phyloP scores from a whole-genome alignment of 1,284 basidiomycete genomes.

The Malassezia dermatis region DNA sequence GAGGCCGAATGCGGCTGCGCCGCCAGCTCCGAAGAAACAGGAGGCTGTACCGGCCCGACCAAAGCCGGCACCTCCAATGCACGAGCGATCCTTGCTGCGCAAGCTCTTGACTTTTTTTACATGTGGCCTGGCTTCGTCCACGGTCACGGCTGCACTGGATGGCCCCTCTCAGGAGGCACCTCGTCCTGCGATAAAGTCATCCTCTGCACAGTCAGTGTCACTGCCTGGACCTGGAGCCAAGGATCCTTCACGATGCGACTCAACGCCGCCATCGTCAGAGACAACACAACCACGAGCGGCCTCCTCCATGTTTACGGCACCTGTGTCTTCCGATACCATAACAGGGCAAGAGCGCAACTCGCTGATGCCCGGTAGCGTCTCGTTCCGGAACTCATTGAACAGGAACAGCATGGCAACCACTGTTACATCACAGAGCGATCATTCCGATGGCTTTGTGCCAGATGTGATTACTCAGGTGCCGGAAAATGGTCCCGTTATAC shows the following conservation, averaged over 20 bases:
- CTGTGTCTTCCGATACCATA: background rate
- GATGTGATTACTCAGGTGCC: conserved; percentile 48
- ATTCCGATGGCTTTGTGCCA: conserved; percentile 47
- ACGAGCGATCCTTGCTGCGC: background rate
- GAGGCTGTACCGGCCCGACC: background rate
- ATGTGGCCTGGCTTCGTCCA: background rate
- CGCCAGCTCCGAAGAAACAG: background rate
- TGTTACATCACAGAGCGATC: conserved; percentile 20
- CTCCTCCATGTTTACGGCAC: background rate
- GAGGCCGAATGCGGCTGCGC: background rate
- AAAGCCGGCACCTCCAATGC: background rate
- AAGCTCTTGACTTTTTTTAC: background rate
- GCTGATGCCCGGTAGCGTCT: background rate
- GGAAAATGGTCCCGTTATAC: background rate
- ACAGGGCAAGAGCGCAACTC: background rate
- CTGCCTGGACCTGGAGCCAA: background rate
- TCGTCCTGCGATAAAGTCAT: background rate
- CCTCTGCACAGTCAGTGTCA: background rate
- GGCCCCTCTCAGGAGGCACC: background rate
- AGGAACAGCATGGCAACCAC: conserved; percentile 1
- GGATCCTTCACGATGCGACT: background rate
- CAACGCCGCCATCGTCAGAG: background rate
- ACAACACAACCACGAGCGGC: background rate
- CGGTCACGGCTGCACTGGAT: background rate
- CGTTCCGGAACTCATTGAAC: background rate